Evolutionary conservation across 2,329 filamentous ascomycete species (phyloP).

Genomic region (Cladosporium sphaerospermum): DNA sequence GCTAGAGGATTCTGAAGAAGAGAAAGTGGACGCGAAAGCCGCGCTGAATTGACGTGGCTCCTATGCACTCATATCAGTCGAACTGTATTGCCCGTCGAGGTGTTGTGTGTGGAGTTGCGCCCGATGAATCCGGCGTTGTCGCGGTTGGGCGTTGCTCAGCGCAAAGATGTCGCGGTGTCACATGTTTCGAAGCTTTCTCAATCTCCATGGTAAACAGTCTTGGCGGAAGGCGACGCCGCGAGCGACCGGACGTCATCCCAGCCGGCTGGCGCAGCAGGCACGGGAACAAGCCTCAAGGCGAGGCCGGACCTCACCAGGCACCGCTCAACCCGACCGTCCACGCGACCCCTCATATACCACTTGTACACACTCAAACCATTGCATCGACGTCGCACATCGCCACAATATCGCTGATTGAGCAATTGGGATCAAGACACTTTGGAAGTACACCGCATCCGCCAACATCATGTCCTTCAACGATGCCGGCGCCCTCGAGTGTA

Average conservation of each 20-base stretch:
- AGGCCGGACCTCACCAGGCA: too few relatives aligned
- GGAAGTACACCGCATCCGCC: background rate
- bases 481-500: conserved; percentile 19
- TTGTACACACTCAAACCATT: background rate
- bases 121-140: too few relatives aligned
- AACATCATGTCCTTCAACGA: conserved; percentile 21
- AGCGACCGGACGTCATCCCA: background rate
- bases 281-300: background rate
- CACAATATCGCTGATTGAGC: background rate
- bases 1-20: background rate
- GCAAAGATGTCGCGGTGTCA: conserved; percentile 15
- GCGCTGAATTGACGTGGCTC: background rate
- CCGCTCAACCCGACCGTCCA: too few relatives aligned
- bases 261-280: background rate
- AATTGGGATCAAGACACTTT: background rate
- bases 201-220: conserved; percentile 13
- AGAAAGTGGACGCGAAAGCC: background rate
- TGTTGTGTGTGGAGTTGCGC: too few relatives aligned
- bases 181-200: conserved; percentile 13
- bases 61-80: background rate
- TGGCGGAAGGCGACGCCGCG: background rate
- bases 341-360: background rate
- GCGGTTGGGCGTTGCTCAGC: too few relatives aligned
- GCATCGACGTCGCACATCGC: too few relatives aligned
- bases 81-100: background rate